phyloP scores from a whole-genome alignment of 148 eudicot genomes.

The Mesembryanthemum crystallinum region DNA sequence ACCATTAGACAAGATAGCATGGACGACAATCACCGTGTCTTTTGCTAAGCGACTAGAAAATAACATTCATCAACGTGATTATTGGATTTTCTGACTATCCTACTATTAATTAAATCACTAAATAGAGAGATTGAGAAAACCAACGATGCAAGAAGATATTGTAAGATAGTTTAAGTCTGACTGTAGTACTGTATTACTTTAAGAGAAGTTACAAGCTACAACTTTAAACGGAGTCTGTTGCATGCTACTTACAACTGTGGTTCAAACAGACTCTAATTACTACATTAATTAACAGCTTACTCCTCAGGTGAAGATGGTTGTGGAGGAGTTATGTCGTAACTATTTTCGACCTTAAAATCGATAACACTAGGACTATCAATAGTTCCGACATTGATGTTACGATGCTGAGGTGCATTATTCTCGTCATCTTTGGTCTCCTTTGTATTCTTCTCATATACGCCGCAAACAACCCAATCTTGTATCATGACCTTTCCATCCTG shows the following conservation, averaged over 20 bases:
- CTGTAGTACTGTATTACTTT: too few species aligned
- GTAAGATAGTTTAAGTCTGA: too few species aligned
- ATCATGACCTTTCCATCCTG: constrained; percentile 21
- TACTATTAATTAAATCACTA: too few species aligned
- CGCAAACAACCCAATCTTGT: constrained; percentile 49
- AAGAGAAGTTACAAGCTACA: too few species aligned
- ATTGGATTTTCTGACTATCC: too few species aligned
- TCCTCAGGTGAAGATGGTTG: constrained; percentile 27
- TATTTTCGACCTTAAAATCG: constrained; percentile 21
- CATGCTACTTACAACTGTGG: too few species aligned
- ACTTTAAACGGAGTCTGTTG: neutral
- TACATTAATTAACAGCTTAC: too few species aligned
- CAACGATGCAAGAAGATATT: too few species aligned
- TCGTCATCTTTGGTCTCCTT: constrained; percentile 12
- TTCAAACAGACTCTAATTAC: too few species aligned
- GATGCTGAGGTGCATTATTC: neutral
- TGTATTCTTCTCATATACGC: constrained; percentile 32
- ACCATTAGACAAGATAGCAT: neutral
- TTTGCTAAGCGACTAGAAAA: neutral
- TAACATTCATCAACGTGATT: neutral
- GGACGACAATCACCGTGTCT: neutral
- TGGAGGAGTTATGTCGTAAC: constrained; percentile 27
- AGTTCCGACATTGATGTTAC: neutral
- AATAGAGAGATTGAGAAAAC: too few species aligned
- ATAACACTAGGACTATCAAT: constrained; percentile 4